Base-by-base conservation (phyloP, 768 basidiomycete genomes). In the Lepiota subincarnata region DNA sequence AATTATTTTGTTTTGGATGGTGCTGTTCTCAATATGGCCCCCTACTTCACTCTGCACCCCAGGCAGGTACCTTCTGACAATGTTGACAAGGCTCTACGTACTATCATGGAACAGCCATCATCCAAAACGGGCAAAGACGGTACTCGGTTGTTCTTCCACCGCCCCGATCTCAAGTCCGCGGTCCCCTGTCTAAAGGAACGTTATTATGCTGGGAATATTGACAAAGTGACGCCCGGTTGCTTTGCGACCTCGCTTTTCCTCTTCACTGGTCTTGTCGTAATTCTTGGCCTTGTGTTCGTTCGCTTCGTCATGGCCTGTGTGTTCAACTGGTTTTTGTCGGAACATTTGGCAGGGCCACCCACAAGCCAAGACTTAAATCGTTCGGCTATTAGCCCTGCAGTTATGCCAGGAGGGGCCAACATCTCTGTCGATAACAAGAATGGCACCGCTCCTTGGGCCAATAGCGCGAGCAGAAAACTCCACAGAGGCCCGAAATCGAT, bases 321-420 rank as follows among this genome's bases (percentile, higher is more conserved):
- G 38, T 99, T 98, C 79, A 93, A 84, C 62, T 99, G 97, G 97
- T 96, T 92, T 74, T 73, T 98, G 45, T 95, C 94, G 8, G 81
- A 80, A 6, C 80, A 79, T 50, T 79, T 98, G 31, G 88, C 93
- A 14, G 83, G 84, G 10, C 83, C 91, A 20, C 91, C 91, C 0
- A 80, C 80, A 56, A 83, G 68, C 56, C 79, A 78, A 55, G 79
- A 91, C 48, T 76, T 98, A 34, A 84, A 86, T 58, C 79, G 92
- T 40, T 82, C 86, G 12, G 96, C 84, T 47, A 91, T 99, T 66
- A 92, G 89, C 62, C 96, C 96, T 14, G 90, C 92, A 0, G 96
- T 99, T 55, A 82, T 99, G 82, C 96, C 96, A 2, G 92, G 88
- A 66, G 96, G 97, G 28, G 96, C 97, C 42, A 98, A 96, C 65